Evolutionary conservation across 2,329 filamentous ascomycete species (phyloP), one percentile per base, ranked within the genome.

Genomic region (Endocalyx cinctus): DNA sequence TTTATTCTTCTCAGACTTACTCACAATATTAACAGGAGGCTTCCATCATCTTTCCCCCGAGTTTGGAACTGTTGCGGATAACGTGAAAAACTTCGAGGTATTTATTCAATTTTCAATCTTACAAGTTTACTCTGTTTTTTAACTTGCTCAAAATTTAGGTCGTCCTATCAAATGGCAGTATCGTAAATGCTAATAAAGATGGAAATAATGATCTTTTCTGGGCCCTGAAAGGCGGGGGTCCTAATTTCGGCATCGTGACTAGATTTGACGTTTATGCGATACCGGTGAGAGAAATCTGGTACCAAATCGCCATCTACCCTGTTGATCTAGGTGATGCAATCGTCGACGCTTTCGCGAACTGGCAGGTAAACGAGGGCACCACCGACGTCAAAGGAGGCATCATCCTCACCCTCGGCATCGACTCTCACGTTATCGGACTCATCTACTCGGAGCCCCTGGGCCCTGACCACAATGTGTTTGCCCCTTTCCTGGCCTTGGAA

Each of bases 171-270:
- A 46, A 59, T 27, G 68, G 69, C 2, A 34, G 38, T 2, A 55
- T 73, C 22, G 47, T 68, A 11, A 59, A 62, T 10, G 67, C 62
- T 11, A 66, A 58, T 23, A 36, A 36, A 1, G 33, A 41, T 0
- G 28, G 51, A 2, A 56, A 70, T 31, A 22, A 43, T 0, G 67
- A 74, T 39, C 58, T 74, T 1, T 73, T 58, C 45, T 60, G 57
- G 41, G 69, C 67, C 2, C 52, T 72, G 3, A 66, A 68, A 36
- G 71, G 70, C 5, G 70, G 70, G 11, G 57, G 59, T 13, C 64
- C 56, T 37, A 73, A 73, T 41, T 66, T 69, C 27, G 67, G 66
- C 22, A 56, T 65, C 34, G 54, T 62, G 2, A 60, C 64, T 2
- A 40, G 47, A 5, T 58, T 60, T 34, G 53, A 59, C 19, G 33